phyloP scores from a whole-genome alignment of 805 yeast species.

The Candida awuae region DNA sequence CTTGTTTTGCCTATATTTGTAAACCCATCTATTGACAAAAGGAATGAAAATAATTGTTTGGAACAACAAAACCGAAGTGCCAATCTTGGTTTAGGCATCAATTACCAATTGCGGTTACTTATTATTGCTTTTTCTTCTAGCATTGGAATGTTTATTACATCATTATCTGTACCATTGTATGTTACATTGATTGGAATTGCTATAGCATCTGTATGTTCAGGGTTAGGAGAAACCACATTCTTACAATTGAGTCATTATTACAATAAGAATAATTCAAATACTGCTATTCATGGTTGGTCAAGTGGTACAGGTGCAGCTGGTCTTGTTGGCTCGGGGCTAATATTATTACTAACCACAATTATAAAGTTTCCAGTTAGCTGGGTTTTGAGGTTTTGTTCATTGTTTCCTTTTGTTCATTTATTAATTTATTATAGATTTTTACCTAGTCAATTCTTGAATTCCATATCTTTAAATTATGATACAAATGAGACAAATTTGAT shows the following conservation, averaged over 20 bases:
- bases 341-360: constrained; percentile 65
- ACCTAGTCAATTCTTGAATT: constrained; percentile 12
- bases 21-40: constrained; percentile 30
- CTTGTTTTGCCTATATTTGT: constrained; percentile 71
- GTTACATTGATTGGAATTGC: constrained; percentile 57
- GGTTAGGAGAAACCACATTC: constrained; percentile 86
- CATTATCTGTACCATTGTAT: constrained; percentile 32
- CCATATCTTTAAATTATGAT: neutral
- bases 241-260: constrained; percentile 79
- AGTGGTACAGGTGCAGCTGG: constrained; percentile 98
- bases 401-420: constrained; percentile 25
- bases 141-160: constrained; percentile 67
- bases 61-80: too few species aligned
- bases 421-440: constrained; percentile 23
- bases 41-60: neutral
- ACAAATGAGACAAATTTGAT: neutral
- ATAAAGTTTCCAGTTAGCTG: constrained; percentile 45
- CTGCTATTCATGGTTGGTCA: constrained; percentile 75
- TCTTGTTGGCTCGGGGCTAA: constrained; percentile 67
- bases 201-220: constrained; percentile 77
- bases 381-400: constrained; percentile 50
- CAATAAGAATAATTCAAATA: constrained; percentile 24
- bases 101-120: constrained; percentile 46
- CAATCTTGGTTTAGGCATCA: constrained; percentile 5
- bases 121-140: constrained; percentile 50